Base-by-base conservation (phyloP, 2,329 filamentous ascomycete species). In the Leptodontidium sp. region DNA sequence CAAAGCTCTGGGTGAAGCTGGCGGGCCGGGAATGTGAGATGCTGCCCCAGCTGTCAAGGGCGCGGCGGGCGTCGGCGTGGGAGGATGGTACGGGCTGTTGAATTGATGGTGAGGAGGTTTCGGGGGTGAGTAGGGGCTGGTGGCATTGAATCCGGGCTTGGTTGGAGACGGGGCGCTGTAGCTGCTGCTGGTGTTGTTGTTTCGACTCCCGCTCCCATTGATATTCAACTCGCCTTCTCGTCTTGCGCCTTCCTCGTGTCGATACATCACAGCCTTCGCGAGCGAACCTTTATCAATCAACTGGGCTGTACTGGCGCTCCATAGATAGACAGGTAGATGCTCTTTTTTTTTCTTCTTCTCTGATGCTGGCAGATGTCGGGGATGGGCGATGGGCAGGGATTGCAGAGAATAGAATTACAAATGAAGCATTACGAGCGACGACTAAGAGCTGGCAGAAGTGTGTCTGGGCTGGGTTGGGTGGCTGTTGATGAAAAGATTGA, bases 41-140 rank as follows among this genome's bases (percentile, higher is more conserved):
- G 73, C 26, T 47, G 45, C n/a, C 14, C 15, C n/a, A 14, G 43
- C 43, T 67, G 71, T 53, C 61, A 68, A 55, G 59, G 75, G 72
- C 66, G 75, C 72, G 45, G 75, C 72, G 45, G 74, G 73, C 62
- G 74, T 64, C 58, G 73, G 50, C 50, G 76, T 58, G 9, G 75
- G 72, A 38, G 74, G 73, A 71, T 74, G 76, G 64, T 76, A 78
- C 58, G 73, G 68, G 68, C 71, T 74, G 67, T 73, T 77, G 73
- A 76, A 77, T 71, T 75, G 75, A 62, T 74, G 73, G 61, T 70
- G 74, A 62, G 72, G 66, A 55, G 71, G 71, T 72, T 77, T 77
- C 61, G 77, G 75, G 40, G 77, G 73, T 50, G 75, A 73, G 63
- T 68, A 76, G 35, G 77, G 70, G 57, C 49, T n/a, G 4, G 40